phyloP scores from a whole-genome alignment of 305 asterid genomes.

The Solanum hybrid region DNA sequence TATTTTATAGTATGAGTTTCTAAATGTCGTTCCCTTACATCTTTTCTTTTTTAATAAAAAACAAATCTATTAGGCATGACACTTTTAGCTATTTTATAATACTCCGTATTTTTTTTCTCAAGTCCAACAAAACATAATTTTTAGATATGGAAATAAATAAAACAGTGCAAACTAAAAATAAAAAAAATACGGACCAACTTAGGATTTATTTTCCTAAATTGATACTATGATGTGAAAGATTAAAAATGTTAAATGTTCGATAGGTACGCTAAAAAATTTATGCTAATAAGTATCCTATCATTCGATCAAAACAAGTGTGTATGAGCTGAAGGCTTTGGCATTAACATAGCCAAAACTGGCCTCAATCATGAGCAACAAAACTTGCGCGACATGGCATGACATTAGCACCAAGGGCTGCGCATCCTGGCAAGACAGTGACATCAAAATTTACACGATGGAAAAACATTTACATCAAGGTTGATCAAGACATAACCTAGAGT shows the following conservation, averaged over 20 bases:
- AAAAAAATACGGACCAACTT: not conserved
- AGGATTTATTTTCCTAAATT: not conserved
- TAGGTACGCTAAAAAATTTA: not conserved
- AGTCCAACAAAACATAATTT: not conserved
- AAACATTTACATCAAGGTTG: not conserved
- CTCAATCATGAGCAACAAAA: not conserved
- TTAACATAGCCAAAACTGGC: not conserved
- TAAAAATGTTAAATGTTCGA: not conserved
- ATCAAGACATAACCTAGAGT: not conserved
- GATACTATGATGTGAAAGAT: not conserved
- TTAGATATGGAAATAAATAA: not conserved
- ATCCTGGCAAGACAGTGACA: not conserved
- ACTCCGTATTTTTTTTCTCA: not conserved
- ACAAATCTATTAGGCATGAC: not conserved
- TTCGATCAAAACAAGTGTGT: not conserved
- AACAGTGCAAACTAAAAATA: not conserved
- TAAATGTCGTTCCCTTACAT: not conserved
- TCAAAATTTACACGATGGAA: not conserved
- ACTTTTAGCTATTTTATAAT: too few relatives aligned
- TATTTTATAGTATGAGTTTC: not conserved
- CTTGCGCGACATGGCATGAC: not conserved
- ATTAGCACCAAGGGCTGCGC: not conserved
- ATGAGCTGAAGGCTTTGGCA: not conserved
- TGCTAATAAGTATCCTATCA: too few relatives aligned
- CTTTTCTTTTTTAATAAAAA: too few relatives aligned